These are phyloP conservation scores for Stachybotrys chlorohalonatus DNA, from an alignment of 2,329 filamentous ascomycete species.

Conservation along the genomic window DNA sequence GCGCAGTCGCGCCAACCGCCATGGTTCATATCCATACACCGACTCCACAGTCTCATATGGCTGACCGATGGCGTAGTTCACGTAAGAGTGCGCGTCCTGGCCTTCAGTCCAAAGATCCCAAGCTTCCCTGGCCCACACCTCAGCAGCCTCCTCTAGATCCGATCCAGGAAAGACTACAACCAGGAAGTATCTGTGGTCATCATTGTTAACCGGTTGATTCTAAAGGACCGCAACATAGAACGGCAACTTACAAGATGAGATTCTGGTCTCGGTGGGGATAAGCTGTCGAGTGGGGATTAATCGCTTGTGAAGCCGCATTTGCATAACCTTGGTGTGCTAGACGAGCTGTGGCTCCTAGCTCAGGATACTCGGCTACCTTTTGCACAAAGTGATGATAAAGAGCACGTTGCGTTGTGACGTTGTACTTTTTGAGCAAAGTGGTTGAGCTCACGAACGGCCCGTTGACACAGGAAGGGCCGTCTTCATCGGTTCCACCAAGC, in stretches of 20 bases:
- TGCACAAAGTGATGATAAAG: conserved; percentile 11
- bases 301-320: conserved; percentile 4
- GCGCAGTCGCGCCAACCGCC: not conserved
- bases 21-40: conserved; percentile 6
- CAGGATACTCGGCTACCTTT: not conserved
- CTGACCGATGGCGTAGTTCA: conserved; percentile 14
- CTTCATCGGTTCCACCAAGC: conserved; percentile 1
- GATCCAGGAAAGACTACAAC: not conserved
- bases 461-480: conserved; percentile 4
- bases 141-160: not conserved
- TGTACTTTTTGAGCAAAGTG: conserved; percentile 11
- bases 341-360: conserved; percentile 5
- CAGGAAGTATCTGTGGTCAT: not conserved
- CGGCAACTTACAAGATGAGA: conserved; percentile 7
- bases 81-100: conserved; percentile 7
- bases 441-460: not conserved
- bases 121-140: not conserved
- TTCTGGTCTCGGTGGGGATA: conserved; percentile 11
- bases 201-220: not conserved
- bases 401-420: conserved; percentile 11
- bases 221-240: not conserved
- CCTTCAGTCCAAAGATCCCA: conserved; percentile 10
- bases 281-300: conserved; percentile 5
- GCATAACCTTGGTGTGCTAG: conserved; percentile 16
- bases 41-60: conserved; percentile 7